phyloP scores from a whole-genome alignment of 2,329 filamentous ascomycete species.

The Ophiostoma sp. region DNA sequence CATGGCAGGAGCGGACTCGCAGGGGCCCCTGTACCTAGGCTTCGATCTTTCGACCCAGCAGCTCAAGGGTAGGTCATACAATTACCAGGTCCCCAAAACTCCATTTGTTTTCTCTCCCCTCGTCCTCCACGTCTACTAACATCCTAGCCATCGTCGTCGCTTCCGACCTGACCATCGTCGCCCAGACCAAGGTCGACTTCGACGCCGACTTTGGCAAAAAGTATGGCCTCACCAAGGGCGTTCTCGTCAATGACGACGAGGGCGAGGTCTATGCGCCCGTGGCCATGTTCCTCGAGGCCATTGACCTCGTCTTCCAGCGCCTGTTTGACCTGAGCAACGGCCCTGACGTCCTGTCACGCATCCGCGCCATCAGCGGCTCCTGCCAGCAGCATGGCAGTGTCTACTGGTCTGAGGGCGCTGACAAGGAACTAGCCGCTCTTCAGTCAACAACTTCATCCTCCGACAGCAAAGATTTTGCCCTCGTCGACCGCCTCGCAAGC shows the following conservation, averaged over 20 bases:
- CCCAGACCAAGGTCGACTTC: conserved; percentile 92
- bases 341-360: conserved; percentile 59
- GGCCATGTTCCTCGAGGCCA: conserved; percentile 88
- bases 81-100: neutral
- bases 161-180: conserved; percentile 75
- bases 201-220: conserved; percentile 74
- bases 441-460: conserved; percentile 38
- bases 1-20: conserved; percentile 27
- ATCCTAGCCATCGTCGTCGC: conserved; percentile 74
- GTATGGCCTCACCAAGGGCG: conserved; percentile 85
- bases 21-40: conserved; percentile 74
- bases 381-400: conserved; percentile 98
- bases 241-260: conserved; percentile 76
- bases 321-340: conserved; percentile 67
- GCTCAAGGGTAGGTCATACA: conserved; percentile 69
- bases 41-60: conserved; percentile 98
- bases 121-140: neutral
- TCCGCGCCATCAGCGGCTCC: conserved; percentile 83
- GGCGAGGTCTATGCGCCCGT: conserved; percentile 92
- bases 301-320: conserved; percentile 79
- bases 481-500: conserved; percentile 70
- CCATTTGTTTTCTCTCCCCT: conserved; percentile 14
- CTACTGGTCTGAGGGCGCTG: conserved; percentile 78
- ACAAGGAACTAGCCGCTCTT: conserved; percentile 61
- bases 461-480: conserved; percentile 55